Base-by-base conservation (phyloP, 164 flowering plant genomes). In the Macadamia tetraphylla region DNA sequence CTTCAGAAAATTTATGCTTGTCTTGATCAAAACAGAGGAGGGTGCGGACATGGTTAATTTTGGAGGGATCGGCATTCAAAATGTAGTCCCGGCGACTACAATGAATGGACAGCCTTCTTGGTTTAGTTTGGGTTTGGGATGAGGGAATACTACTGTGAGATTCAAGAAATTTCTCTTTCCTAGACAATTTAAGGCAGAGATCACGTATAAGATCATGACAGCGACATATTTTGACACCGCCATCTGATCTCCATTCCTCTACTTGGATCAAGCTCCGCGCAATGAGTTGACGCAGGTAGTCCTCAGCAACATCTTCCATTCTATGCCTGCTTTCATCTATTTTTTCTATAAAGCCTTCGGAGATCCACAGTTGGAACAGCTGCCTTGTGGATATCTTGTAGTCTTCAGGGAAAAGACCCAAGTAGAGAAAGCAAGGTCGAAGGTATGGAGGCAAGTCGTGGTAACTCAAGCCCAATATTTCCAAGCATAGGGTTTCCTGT, bases 151-250 rank as follows among this genome's bases (percentile, higher is more conserved):
- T 29, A 44, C 49, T 12, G 68, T 58, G 62, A 23, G 23, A 23
- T 23, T 23, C 23, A 23, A 65, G 73, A 63, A 79, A 78, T 46
- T 64, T 69, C 66, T 75, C 75, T 56, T 65, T 70, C 49, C 77
- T 69, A 0, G 80, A 75, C 58, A 60, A 72, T 2, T 71, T 58
- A 10, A 83, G 29, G 0, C 79, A 81, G 0, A 86, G 43, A 61
- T 83, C 84, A 1, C 81, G 77, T 71, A 85, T 43, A 4, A 85
- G 57, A 64, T 81, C 89, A 70, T 85, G 91, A 43, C 85, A 67
- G 13, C 73, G 65, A 67, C 77, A 80, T 7, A 71, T 35, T 65
- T 73, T 82, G 12, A 68, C 75, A 23, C 81, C 72, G 32, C 84
- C 85, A 40, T 18, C 56, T 0, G 58, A 69, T 57, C 77, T 69